Conservation (phyloP, 306 rosid genomes). For the Quercus cerris region DNA sequence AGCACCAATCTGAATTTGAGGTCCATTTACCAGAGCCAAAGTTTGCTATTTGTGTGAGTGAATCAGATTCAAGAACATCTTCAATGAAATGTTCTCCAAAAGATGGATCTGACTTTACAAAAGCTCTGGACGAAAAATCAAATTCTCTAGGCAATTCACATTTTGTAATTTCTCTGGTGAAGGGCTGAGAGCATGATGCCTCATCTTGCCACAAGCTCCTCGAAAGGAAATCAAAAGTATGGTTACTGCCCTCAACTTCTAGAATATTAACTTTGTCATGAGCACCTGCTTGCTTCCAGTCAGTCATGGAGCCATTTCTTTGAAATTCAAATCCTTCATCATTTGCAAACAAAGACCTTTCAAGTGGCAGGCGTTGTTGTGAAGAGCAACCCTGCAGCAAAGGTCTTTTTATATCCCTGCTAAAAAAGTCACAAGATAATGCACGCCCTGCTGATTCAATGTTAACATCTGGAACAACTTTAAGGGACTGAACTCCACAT, state of each 20-base stretch:
- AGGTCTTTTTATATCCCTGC: conserved; percentile 42
- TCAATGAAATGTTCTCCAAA: conserved; percentile 22
- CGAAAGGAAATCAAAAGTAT: conserved; percentile 22
- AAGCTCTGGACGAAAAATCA: conserved; percentile 29
- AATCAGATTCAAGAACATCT: conserved; percentile 29
- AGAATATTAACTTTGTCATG: conserved; percentile 21
- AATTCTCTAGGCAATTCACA: conserved; percentile 31
- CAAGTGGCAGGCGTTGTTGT: conserved; percentile 29
- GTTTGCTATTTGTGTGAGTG: conserved; percentile 20
- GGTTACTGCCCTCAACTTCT: conserved; percentile 8
- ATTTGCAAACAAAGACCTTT: conserved; percentile 42
- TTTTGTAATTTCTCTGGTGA: conserved; percentile 29
- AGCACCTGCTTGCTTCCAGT: conserved; percentile 30
- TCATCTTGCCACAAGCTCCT: conserved; percentile 23
- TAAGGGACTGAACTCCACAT: conserved; percentile 35
- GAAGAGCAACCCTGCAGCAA: conserved; percentile 59
- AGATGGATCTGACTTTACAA: conserved; percentile 14
- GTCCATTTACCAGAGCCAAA: conserved; percentile 33
- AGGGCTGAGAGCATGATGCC: conserved; percentile 23
- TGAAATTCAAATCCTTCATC: conserved; percentile 29
- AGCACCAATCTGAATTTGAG: conserved; percentile 33
- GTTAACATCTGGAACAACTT: conserved; percentile 25
- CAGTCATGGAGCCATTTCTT: conserved; percentile 39
- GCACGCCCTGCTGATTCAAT: conserved; percentile 34
- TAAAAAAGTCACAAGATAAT: conserved; percentile 25